Evolutionary conservation across 2,329 filamentous ascomycete genomes (phyloP), one percentile per base, ranked within the genome.

Genomic region (Colletotrichum echinochloae): DNA sequence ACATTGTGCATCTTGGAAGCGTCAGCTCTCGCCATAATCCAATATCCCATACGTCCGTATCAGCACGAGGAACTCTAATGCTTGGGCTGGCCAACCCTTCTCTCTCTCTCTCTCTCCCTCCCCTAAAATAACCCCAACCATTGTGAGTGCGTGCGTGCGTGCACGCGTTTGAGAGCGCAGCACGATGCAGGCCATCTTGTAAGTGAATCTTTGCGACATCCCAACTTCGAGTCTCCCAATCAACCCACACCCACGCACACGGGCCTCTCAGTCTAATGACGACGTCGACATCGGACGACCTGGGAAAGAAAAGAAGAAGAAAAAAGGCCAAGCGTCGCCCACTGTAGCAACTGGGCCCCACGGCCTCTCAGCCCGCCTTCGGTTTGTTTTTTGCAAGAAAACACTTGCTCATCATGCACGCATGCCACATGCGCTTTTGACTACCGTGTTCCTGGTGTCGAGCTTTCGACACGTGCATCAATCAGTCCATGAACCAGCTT

Each of bases 21-120:
- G 44, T 67, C 59, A 63, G 65, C 46, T 60, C 51, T 35, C 26
- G 51, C 44, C 39, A 35, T 30, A 35, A 20, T 66, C 23, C 46
- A 66, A 55, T n/a, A 37, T 39, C 26, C 20, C 52, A 55, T 70
- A 70, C 66, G 66, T 48, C 66, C 66, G 66, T 70, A 70, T 48
- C 20, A 41, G 30, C 30, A 35, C 14, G 54, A 60, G 23, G 23
- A 59, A 18, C 18, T 41, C 39, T 8, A 16, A 54, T 35, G 30
- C n/a, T 20, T n/a, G 30, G 5, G 30, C 33, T 28, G 4, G 28
- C 49, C 48, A 51, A 6, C 48, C 48, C 26, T 51, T 14, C n/a
- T n/a, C 20, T 1, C 11, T 33, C 39, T n/a, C n/a, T n/a, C n/a
- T n/a, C n/a, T n/a, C n/a, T n/a, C n/a, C n/a, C n/a, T n/a, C n/a